Conservation (phyloP, 495 filamentous ascomycete species). For the Aspergillus hancockii region DNA sequence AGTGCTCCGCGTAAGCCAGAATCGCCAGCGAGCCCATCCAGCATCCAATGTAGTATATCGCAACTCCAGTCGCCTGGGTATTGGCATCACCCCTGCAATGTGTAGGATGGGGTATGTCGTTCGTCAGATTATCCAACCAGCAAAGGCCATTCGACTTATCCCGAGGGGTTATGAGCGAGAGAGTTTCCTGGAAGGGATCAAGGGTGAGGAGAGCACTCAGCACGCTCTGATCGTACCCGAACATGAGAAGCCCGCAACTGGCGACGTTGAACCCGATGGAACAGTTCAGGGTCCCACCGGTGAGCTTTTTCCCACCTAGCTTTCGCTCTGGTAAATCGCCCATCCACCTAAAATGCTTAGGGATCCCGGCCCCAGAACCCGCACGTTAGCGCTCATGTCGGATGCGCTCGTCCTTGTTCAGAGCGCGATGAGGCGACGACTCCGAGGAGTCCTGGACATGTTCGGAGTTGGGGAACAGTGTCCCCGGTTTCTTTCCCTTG, state of each 20-base stretch:
- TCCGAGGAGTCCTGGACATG: conserved; percentile 2
- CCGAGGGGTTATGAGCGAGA: conserved; percentile 15
- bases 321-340: conserved; percentile 6
- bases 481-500: neutral
- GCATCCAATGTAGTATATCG: conserved; percentile 19
- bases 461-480: neutral
- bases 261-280: conserved; percentile 14
- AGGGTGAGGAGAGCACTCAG: conserved; percentile 70
- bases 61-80: conserved; percentile 12
- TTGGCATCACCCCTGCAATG: conserved; percentile 7
- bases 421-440: neutral
- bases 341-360: conserved; percentile 4
- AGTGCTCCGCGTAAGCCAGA: conserved; percentile 44
- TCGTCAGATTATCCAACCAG: conserved; percentile 18
- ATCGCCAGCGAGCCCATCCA: conserved; percentile 54
- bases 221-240: conserved; percentile 62
- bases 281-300: conserved; percentile 9
- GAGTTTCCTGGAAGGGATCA: conserved; percentile 16
- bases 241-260: conserved; percentile 57
- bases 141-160: conserved; percentile 39
- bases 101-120: neutral
- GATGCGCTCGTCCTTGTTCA: conserved; percentile 7
- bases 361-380: neutral
- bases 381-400: neutral
- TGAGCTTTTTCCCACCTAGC: neutral